Evolutionary conservation across 2,329 filamentous ascomycete genomes (phyloP), one percentile per base, ranked within the genome.

Genomic region (Aspergillus niger): DNA sequence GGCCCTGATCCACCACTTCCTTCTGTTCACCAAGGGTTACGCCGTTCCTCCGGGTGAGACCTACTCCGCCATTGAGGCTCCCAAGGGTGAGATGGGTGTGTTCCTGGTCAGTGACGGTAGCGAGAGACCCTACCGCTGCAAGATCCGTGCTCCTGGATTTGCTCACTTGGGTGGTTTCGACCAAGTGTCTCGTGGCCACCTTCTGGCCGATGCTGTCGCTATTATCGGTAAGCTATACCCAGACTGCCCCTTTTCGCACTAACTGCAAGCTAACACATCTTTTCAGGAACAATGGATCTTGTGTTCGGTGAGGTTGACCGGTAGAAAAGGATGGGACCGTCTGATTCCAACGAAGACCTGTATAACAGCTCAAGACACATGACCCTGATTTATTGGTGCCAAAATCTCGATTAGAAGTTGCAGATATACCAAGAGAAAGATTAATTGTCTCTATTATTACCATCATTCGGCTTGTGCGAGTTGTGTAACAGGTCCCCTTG

Each of bases 1-100:
- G 82, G 93, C 95, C 41, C 86, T 99, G 47, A 99, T 99, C 76
- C 95, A 99, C 82, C 95, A 99, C 84, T 99, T 99, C 86, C 82
- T 99, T 67, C 88, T 99, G 57, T 99, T 94, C 84, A 98, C 93
- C 78, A 99, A 99, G 86, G 95, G 95, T 61, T 99, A 99, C 80
- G 86, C 92, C 48, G 95, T 99, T 3, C 95, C 95, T 47, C 95
- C 96, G 7, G 96, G 95, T 65, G 95, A 99, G 84, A 99, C 95
- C 5, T 99, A 99, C 84, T 93, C 90, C 50, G 94, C 90, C 64
- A 99, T 99, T 67, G 95, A 99, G 84, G 95, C 96, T n/a, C 95
- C 95, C 63, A 99, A 99, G 89, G 95, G 95, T 72, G 95, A 99
- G 83, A 99, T 99, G 95, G 95, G 90, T 77, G 95, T 99, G 48